Base-by-base conservation (phyloP, 805 yeast species). In the Yamadazyma endophytica region DNA sequence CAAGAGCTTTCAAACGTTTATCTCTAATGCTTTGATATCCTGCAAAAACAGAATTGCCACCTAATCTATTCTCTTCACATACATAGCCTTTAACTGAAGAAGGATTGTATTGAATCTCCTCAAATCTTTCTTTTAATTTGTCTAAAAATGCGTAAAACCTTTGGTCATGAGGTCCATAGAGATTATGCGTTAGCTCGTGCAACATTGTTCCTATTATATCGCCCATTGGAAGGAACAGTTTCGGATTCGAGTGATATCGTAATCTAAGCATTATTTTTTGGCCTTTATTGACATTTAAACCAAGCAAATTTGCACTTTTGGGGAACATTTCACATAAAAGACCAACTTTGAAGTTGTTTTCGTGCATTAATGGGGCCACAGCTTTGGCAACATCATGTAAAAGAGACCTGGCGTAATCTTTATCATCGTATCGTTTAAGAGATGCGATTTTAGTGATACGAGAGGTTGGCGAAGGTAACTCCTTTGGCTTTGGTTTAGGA, bases 181-280 rank as follows among this genome's bases (percentile, higher is more conserved):
- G 51, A 52, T 87, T 89, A 52, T 90, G 97, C 2, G 86, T 74
- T 24, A 90, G 64, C 52, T 90, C 97, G 55, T 90, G 97, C 4
- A 90, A 61, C 77, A 88, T 73, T 0, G 96, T 87, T 1, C 88
- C 95, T 16, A 89, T 50, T 2, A 89, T 58, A 30, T 77, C 78
- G 3, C 77, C 68, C 55, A 79, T 59, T 1, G 88, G 80, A 13
- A 78, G 51, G 51, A 89, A 88, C 54, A 52, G 55, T 9, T 54
- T 34, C n/a, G 55, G 56, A 34, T 82, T 73, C 13, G 60, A 53
- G 5, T 77, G 74, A 18, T 72, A 70, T 35, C 97, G 64, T 21
- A 90, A 60, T 36, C 97, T 54, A 8, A 90, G 49, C 50, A 81
- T 69, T 13, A 90, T 77, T 51, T 82, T 82, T 37, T 62, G 62